Percentiles rank a stretch among this genome's conserved stretches.
Conservation (phyloP, 2,329 filamentous ascomycete species). For the Cladosporium cucumerinum region DNA sequence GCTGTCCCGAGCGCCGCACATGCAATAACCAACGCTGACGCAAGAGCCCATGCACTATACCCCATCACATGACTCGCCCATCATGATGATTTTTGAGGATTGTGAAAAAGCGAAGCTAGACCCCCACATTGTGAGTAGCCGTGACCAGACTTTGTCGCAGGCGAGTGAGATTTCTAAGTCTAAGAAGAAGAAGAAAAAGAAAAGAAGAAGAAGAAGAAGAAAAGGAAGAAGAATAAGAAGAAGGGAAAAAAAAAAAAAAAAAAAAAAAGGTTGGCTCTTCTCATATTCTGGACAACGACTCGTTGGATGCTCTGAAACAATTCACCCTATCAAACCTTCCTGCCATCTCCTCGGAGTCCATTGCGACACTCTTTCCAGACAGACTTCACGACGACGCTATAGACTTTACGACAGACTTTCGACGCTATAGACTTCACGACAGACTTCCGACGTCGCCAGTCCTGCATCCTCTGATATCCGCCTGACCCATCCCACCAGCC, state of each 20-base stretch:
- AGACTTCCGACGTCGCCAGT: not conserved
- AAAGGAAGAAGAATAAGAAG: too few relatives aligned
- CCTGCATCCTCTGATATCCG: not conserved
- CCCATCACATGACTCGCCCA: not conserved
- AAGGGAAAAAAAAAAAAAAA: too few relatives aligned
- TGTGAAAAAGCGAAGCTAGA: not conserved
- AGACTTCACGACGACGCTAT: not conserved
- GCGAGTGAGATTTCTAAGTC: not conserved
- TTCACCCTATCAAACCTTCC: not conserved
- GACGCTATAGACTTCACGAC: not conserved
- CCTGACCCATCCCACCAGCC: not conserved
- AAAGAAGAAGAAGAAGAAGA: too few relatives aligned
- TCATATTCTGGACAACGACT: slow-evolving; percentile 1
- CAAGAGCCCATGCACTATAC: not conserved
- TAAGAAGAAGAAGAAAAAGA: too few relatives aligned
- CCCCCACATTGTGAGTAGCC: not conserved
- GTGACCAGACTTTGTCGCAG: not conserved
- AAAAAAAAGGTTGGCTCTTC: too few relatives aligned
- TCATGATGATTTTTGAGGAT: slow-evolving; percentile 7
- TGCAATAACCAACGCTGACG: not conserved
- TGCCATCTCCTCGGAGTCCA: not conserved
- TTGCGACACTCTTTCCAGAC: too few relatives aligned
- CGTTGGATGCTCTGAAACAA: slow-evolving; percentile 10
- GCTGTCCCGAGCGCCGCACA: not conserved
- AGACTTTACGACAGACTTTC: not conserved